Conservation (phyloP, 1,139 yeast species). For the Pichia sp. region DNA sequence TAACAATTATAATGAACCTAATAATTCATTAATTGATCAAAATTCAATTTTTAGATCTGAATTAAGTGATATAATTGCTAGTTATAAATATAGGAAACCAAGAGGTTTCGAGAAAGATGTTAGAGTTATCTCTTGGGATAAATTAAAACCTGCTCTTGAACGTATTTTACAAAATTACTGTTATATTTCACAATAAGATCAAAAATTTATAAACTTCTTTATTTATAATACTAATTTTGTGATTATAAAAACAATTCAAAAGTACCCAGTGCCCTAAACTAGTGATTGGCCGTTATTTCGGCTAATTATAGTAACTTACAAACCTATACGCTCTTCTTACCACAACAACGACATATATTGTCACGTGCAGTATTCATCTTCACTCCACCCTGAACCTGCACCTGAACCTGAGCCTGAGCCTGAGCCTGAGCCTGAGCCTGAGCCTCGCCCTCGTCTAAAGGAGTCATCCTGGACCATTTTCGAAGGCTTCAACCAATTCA, state of each 20-base stretch:
- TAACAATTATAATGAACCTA: no score
- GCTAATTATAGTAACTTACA: not conserved
- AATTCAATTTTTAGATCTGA: not conserved
- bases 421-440: no score
- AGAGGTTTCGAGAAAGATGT: conserved; percentile 65
- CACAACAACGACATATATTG: no score
- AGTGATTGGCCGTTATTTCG: no score
- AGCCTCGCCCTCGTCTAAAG: not conserved
- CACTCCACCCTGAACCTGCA: not conserved
- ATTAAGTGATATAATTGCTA: conserved; percentile 51
- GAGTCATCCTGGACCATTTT: no score
- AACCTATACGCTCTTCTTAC: not conserved
- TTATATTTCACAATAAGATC: conserved; percentile 17
- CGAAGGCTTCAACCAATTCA: not conserved
- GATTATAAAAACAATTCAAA: no score
- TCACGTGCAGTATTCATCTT: no score
- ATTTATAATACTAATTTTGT: no score
- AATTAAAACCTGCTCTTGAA: conserved; percentile 49
- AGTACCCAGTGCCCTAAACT: not conserved
- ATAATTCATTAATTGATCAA: not conserved
- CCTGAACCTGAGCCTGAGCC: no score
- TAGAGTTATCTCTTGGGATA: conserved; percentile 54
- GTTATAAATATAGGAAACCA: conserved; percentile 56
- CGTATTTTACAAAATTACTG: conserved; percentile 61
- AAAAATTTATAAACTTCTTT: no score